A percentile compares a stretch with the other conserved stretches of the same genome.
These are phyloP conservation scores for Paxillus rubicundulus DNA, from an alignment of 768 basidiomycete species.

Conservation along the genomic window DNA sequence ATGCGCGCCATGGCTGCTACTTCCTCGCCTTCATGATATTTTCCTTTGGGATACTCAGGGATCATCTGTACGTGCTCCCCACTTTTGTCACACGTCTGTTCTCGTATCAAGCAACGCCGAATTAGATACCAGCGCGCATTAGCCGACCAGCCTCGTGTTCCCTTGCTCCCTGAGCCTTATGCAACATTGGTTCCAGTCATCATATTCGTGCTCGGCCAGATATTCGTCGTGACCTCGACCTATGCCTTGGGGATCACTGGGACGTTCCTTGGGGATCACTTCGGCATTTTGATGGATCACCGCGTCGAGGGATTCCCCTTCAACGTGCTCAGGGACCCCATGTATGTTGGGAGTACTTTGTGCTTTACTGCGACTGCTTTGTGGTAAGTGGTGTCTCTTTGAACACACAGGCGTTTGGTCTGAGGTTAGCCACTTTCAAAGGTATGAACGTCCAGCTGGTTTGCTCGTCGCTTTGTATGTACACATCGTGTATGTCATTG, in stretches of 20 bases:
- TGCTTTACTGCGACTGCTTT: conserved; percentile 84
- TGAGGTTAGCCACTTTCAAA: conserved; percentile 24
- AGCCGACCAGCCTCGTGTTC: conserved; percentile 65
- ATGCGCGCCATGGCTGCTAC: conserved; percentile 76
- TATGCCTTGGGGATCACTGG: conserved; percentile 92
- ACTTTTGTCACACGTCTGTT: not conserved
- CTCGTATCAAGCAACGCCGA: not conserved
- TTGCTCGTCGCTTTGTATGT: conserved; percentile 78
- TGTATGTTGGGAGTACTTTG: conserved; percentile 96
- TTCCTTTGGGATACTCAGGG: conserved; percentile 78
- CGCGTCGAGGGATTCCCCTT: conserved; percentile 97
- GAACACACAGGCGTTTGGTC: not conserved
- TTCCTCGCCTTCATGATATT: conserved; percentile 85
- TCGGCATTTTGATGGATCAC: conserved; percentile 83
- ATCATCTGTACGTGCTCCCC: conserved; percentile 63
- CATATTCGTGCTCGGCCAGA: conserved; percentile 71
- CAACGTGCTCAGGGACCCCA: conserved; percentile 88
- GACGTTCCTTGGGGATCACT: conserved; percentile 85
- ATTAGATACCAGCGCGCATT: conserved; percentile 75
- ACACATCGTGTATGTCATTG: conserved; percentile 79
- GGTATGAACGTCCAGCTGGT: conserved; percentile 86
- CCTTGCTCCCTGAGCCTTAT: conserved; percentile 64
- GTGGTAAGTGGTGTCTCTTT: conserved; percentile 53
- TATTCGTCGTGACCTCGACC: conserved; percentile 85
- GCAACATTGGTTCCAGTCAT: conserved; percentile 56